phyloP scores from a whole-genome alignment of 441 rosid genomes.

The Rhodomyrtus psidioides region DNA sequence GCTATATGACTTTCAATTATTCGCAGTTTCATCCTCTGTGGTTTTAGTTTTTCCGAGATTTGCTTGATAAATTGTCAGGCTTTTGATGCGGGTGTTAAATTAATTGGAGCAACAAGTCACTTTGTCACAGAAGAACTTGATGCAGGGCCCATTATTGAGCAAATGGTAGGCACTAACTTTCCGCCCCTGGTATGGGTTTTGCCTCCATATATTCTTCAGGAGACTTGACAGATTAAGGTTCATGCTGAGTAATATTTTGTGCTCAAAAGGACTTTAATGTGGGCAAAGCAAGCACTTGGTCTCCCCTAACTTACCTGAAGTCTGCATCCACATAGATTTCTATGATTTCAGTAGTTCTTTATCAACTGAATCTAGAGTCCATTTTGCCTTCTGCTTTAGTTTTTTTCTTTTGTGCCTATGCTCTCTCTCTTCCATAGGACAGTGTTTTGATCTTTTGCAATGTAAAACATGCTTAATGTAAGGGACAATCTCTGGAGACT shows the following conservation, averaged over 20 bases:
- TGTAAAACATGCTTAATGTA: neutral
- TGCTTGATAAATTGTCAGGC: conserved; percentile 56
- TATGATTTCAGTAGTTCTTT: neutral
- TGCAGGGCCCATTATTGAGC: conserved; percentile 90
- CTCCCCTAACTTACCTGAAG: neutral
- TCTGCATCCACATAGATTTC: neutral
- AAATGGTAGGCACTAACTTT: conserved; percentile 49
- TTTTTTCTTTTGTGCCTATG: neutral
- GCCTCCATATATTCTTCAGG: neutral
- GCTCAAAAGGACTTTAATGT: neutral
- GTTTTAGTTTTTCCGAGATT: conserved; percentile 5
- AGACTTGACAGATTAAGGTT: neutral
- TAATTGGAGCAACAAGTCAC: conserved; percentile 92
- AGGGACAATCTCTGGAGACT: neutral
- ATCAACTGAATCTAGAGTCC: neutral
- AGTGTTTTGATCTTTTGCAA: neutral
- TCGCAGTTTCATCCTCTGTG: neutral
- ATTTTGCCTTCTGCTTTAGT: neutral
- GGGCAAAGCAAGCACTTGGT: neutral
- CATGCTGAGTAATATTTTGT: neutral
- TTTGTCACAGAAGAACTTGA: conserved; percentile 93
- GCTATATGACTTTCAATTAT: neutral
- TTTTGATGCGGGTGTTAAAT: conserved; percentile 91
- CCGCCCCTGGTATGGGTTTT: neutral
- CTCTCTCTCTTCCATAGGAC: neutral